A percentile compares a stretch with the other conserved stretches of the same genome.
Conservation (phyloP, 1,284 basidiomycete genomes). For the Heterobasidion occidentale region DNA sequence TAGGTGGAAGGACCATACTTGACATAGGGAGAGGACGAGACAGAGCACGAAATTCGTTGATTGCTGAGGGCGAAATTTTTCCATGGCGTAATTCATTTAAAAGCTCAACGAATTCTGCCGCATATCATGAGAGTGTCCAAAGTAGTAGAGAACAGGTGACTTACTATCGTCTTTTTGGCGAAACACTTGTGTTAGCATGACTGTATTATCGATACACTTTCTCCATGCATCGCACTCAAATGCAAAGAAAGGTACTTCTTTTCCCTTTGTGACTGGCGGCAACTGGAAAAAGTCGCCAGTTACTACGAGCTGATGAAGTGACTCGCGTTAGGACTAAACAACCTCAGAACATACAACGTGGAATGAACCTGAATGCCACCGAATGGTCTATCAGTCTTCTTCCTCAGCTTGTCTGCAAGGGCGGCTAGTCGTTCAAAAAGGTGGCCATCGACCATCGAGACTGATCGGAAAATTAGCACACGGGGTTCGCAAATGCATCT, state of each 20-base stretch:
- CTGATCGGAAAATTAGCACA: constrained; percentile 31
- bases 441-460: constrained; percentile 95
- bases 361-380: constrained; percentile 89
- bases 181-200: constrained; percentile 66
- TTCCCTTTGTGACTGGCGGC: constrained; percentile 75
- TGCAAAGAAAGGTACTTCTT: constrained; percentile 51
- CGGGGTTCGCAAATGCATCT: not conserved
- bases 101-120: constrained; percentile 80
- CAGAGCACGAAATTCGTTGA: constrained; percentile 37
- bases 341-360: not conserved
- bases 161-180: constrained; percentile 14
- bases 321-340: not conserved
- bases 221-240: constrained; percentile 89
- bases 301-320: constrained; percentile 56
- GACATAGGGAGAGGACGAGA: constrained; percentile 22
- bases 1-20: constrained; percentile 40
- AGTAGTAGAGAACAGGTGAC: not conserved
- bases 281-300: constrained; percentile 98
- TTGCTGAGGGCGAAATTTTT: constrained; percentile 30
- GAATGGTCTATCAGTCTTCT: constrained; percentile 68
- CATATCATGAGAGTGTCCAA: not conserved
- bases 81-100: constrained; percentile 90
- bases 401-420: constrained; percentile 26
- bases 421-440: constrained; percentile 80
- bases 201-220: constrained; percentile 67